Conservation (phyloP, 2,329 filamentous ascomycete species). For the Alternaria hordeiaustralica region DNA sequence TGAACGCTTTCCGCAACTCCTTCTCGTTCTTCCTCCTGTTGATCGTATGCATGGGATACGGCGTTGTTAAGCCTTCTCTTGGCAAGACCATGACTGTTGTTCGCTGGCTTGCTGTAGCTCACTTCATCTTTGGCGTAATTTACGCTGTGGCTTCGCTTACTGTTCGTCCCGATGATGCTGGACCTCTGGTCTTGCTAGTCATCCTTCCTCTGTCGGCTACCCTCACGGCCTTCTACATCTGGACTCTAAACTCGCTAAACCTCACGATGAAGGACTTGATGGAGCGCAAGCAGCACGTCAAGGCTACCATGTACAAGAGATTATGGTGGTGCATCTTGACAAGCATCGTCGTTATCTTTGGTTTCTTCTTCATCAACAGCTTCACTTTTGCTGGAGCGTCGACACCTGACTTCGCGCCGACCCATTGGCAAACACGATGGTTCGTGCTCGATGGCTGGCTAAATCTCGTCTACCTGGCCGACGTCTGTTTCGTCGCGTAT, state of each 20-base stretch:
- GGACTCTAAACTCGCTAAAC: conserved; percentile 96
- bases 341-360: conserved; percentile 94
- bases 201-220: conserved; percentile 91
- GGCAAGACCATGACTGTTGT: conserved; percentile 95
- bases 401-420: conserved; percentile 89
- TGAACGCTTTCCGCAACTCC: conserved; percentile 93
- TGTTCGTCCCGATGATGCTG: conserved; percentile 86
- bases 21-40: conserved; percentile 98
- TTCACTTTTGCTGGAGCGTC: conserved; percentile 88
- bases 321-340: conserved; percentile 97
- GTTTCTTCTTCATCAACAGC: conserved; percentile 98
- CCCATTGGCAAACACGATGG: conserved; percentile 97
- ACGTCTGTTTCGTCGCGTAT: conserved; percentile 92
- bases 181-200: conserved; percentile 88
- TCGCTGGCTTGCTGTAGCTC: conserved; percentile 85
- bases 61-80: conserved; percentile 91
- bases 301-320: conserved; percentile 96
- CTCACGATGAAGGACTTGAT: conserved; percentile 94
- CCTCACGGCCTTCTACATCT: conserved; percentile 95
- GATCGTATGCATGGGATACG: conserved; percentile 99
- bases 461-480: conserved; percentile 92
- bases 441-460: conserved; percentile 97
- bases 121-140: conserved; percentile 93
- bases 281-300: conserved; percentile 90
- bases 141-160: conserved; percentile 90